These are phyloP conservation scores for Fusarium avenaceum DNA, from an alignment of 2,329 filamentous ascomycete genomes.

Conservation along the genomic window DNA sequence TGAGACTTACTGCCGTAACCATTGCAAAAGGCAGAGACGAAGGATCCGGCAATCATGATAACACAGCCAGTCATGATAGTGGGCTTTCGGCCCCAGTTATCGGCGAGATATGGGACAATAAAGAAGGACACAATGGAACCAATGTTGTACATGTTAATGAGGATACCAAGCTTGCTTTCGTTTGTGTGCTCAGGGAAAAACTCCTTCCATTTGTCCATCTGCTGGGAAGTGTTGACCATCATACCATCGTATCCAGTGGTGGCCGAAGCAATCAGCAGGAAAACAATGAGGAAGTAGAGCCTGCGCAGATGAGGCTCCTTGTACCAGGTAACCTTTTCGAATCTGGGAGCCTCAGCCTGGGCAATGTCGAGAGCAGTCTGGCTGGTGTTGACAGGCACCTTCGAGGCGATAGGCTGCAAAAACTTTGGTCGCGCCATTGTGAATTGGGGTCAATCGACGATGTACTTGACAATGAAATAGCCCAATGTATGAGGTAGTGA, in stretches of 20 bases:
- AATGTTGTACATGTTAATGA: conserved; percentile 67
- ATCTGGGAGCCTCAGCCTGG: conserved; percentile 61
- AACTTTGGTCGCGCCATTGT: conserved; percentile 47
- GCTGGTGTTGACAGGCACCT: conserved; percentile 20
- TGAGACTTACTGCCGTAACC: conserved; percentile 58
- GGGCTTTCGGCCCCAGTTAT: conserved; percentile 58
- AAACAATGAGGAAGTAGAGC: conserved; percentile 65
- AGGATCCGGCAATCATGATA: conserved; percentile 62
- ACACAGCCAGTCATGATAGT: conserved; percentile 60
- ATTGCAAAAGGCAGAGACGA: conserved; percentile 59
- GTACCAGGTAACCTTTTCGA: conserved; percentile 69
- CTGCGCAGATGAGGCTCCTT: conserved; percentile 68
- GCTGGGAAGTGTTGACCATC: conserved; percentile 71
- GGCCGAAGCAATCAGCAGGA: conserved; percentile 71
- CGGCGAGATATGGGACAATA: conserved; percentile 61
- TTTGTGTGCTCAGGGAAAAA: conserved; percentile 61
- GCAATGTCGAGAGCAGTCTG: conserved; percentile 53
- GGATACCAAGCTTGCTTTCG: conserved; percentile 61
- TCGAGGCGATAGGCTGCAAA: conserved; percentile 45
- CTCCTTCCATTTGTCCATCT: conserved; percentile 66
- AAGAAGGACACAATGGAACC: conserved; percentile 63
- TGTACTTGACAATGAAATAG: conserved; percentile 11
- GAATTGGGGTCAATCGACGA: conserved; percentile 9
- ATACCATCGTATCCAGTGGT: conserved; percentile 74
- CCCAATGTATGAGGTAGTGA: conserved; percentile 10